A percentile compares a stretch with the other conserved stretches of the same genome.
These are phyloP conservation scores for Rhynchospora pubera DNA, from an alignment of 176 grass and related monocot genomes.

Conservation along the genomic window DNA sequence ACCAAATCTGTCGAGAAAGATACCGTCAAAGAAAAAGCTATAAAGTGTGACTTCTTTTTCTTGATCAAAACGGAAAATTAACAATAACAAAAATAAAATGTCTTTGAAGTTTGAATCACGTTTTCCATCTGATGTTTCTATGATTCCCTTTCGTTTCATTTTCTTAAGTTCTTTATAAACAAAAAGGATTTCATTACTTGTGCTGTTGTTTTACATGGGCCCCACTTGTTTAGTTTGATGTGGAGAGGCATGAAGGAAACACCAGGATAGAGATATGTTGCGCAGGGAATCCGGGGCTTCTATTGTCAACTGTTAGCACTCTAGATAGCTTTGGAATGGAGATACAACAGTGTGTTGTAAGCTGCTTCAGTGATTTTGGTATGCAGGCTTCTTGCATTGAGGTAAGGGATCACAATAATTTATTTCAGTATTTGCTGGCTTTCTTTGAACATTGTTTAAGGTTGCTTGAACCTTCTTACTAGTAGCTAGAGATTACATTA, in stretches of 20 bases:
- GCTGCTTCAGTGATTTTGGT: slow-evolving; percentile 75
- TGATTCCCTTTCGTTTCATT: not conserved
- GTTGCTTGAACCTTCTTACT: not conserved
- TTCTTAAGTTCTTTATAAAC: not conserved
- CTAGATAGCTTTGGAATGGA: slow-evolving; percentile 54
- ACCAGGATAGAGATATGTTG: slow-evolving; percentile 68
- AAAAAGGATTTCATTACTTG: not conserved
- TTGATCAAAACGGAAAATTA: not conserved
- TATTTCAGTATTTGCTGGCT: not conserved
- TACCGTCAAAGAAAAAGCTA: not conserved
- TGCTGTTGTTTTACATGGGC: slow-evolving; percentile 7
- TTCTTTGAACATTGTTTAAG: not conserved
- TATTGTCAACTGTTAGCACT: slow-evolving; percentile 53
- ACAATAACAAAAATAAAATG: not conserved
- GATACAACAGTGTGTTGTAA: slow-evolving; percentile 70
- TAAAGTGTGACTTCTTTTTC: not conserved
- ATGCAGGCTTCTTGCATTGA: slow-evolving; percentile 69
- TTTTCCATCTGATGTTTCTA: not conserved
- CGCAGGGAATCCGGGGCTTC: slow-evolving; percentile 38
- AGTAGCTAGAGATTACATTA: not conserved
- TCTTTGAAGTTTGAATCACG: not conserved
- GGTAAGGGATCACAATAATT: slow-evolving; percentile 25
- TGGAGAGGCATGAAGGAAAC: slow-evolving; percentile 45
- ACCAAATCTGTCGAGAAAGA: not conserved
- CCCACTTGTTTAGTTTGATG: slow-evolving; percentile 38